Evolutionary conservation across 768 basidiomycete species (phyloP), one percentile per base, ranked within the genome.

Genomic region (Xerocomus spinulosus): DNA sequence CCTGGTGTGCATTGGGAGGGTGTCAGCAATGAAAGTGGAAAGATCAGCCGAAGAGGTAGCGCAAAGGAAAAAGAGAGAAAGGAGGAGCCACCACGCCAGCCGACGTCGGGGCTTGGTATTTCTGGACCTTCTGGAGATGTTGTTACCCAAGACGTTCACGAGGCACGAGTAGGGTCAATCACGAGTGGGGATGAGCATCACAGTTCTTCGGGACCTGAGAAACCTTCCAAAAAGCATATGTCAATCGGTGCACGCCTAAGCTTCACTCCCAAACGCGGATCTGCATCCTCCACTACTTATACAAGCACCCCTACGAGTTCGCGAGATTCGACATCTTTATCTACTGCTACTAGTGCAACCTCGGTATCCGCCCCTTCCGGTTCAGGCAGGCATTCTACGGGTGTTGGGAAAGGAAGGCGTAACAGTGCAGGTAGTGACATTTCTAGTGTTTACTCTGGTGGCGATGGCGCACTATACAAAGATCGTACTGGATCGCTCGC

Each of bases 371-470:
- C 42, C 14, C 66, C 66, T 42, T 83, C 73, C 13, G 69, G 78
- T 20, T 87, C 88, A 39, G 81, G 83, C 44, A 79, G 88, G 34
- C 82, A 90, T 56, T 87, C 87, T 13, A 75, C 77, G 1, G 73
- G 74, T 54, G 55, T 51, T 46, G 85, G 85, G 61, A 76, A 77
- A 44, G 73, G 80, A 53, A 71, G 78, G 55, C 77, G 92, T 58
- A 90, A 91, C 62, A 94, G 92, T 54, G 88, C 80, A 2, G 81
- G 92, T 34, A 93, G 91, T 66, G 92, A 95, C 62, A 77, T 83
- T 15, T 89, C 87, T 3, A 86, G 80, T 53, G 73, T 81, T 23
- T 82, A 88, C 53, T 86, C 88, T 3, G 71, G 76, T 42, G 61
- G 54, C 18, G 90, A 91, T 58, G 78, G 74, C 4, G 69, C 72